These are phyloP conservation scores for Solanum chiquidenum DNA, from an alignment of 257 asterid genomes.

Conservation along the genomic window DNA sequence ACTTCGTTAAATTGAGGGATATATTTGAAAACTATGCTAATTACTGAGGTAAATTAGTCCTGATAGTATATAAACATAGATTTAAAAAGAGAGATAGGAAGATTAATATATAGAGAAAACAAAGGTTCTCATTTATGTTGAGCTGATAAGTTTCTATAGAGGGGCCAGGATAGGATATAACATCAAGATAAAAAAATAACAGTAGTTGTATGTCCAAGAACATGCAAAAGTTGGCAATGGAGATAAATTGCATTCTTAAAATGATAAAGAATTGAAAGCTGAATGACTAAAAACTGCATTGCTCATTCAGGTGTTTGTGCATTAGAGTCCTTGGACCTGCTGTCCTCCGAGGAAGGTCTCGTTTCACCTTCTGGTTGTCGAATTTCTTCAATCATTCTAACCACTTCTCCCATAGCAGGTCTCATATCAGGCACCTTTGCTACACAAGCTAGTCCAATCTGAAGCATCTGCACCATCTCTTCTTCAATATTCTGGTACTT, in stretches of 20 bases:
- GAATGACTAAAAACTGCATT: neutral
- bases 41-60: neutral
- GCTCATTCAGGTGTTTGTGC: neutral
- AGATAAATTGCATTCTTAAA: neutral
- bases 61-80: neutral
- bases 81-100: neutral
- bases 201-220: neutral
- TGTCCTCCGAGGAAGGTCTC: constrained; percentile 66
- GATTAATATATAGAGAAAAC: neutral
- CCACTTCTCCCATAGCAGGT: constrained; percentile 66
- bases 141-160: neutral
- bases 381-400: constrained; percentile 58
- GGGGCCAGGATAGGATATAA: neutral
- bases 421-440: constrained; percentile 51
- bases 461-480: constrained; percentile 96
- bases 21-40: neutral
- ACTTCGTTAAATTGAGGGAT: neutral
- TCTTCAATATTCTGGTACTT: constrained; percentile 56
- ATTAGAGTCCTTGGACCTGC: neutral
- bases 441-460: constrained; percentile 75
- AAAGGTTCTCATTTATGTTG: constrained; percentile 1
- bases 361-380: constrained; percentile 41
- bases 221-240: constrained; percentile 1
- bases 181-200: neutral
- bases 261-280: neutral